These are phyloP conservation scores for Teratosphaeria viscida DNA, from an alignment of 2,329 filamentous ascomycete genomes.

Conservation along the genomic window DNA sequence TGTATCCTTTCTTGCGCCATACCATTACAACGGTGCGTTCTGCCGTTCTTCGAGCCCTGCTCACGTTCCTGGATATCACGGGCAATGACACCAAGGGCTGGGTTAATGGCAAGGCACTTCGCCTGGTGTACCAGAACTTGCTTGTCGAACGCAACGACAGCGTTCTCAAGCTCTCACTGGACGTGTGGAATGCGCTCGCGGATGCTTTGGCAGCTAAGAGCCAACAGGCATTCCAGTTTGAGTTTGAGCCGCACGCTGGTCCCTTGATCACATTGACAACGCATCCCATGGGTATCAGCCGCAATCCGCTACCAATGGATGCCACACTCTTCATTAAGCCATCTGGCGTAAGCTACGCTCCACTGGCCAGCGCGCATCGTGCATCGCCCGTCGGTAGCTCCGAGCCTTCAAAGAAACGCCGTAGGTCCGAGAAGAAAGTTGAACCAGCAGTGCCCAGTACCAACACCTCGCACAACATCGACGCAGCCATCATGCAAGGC, in stretches of 20 bases:
- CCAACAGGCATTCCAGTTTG: conserved; percentile 54
- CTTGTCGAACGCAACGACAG: conserved; percentile 82
- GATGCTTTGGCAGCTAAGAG: conserved; percentile 52
- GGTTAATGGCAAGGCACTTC: conserved; percentile 80
- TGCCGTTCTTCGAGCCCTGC: conserved; percentile 81
- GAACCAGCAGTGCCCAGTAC: conserved; percentile 46
- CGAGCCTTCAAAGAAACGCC: conserved; percentile 61
- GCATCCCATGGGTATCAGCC: conserved; percentile 83
- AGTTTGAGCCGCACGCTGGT: conserved; percentile 65
- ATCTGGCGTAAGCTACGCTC: conserved; percentile 72
- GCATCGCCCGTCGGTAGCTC: conserved; percentile 38
- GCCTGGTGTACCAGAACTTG: conserved; percentile 89
- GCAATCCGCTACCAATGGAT: conserved; percentile 89
- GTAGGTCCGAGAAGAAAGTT: conserved; percentile 69
- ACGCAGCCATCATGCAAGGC: conserved; percentile 95
- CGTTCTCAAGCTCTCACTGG: conserved; percentile 70
- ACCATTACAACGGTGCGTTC: conserved; percentile 93
- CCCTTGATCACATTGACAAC: conserved; percentile 76
- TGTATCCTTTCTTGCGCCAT: conserved; percentile 93
- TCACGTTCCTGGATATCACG: conserved; percentile 85
- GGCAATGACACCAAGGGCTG: conserved; percentile 72
- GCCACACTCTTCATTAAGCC: conserved; percentile 81
- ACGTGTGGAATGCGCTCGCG: conserved; percentile 76
- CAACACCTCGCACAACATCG: conserved; percentile 75
- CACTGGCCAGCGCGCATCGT: conserved; percentile 30